These are phyloP conservation scores for Castanea crenata DNA, from an alignment of 306 rosid species.

Conservation along the genomic window DNA sequence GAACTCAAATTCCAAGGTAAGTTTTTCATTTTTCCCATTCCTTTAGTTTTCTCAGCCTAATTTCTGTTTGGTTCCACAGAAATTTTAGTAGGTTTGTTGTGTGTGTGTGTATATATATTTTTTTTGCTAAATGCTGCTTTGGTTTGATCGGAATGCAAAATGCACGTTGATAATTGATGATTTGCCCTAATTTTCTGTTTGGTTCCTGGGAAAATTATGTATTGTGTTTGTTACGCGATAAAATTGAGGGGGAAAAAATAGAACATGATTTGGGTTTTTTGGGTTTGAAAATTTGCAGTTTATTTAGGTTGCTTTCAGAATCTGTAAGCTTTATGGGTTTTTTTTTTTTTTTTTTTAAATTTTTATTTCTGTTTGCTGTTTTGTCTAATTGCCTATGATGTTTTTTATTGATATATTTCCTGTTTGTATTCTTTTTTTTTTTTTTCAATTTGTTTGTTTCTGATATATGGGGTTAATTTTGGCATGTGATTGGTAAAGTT, in stretches of 20 bases:
- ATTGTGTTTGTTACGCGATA: background rate
- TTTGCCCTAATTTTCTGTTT: background rate
- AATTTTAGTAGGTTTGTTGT: background rate
- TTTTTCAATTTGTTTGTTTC: background rate
- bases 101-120: background rate
- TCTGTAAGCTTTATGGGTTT: background rate
- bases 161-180: background rate
- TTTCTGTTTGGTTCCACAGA: background rate
- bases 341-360: background rate
- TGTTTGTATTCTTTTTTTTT: background rate
- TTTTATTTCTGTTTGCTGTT: background rate
- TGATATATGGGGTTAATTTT: background rate
- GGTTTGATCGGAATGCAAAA: background rate
- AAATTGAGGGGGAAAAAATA: background rate
- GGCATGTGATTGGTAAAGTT: slow-evolving; percentile 32
- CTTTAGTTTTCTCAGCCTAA: background rate
- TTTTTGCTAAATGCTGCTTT: background rate
- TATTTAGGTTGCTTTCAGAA: background rate
- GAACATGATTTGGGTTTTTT: background rate
- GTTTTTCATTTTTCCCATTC: background rate
- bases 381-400: background rate
- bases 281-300: background rate
- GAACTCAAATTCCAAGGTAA: slow-evolving; percentile 51
- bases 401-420: background rate
- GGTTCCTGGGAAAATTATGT: background rate